A percentile compares a stretch with the other conserved stretches of the same genome.
Evolutionary conservation across 2,329 filamentous ascomycete species (phyloP).

Genomic region (Calonectria fujianensis): DNA sequence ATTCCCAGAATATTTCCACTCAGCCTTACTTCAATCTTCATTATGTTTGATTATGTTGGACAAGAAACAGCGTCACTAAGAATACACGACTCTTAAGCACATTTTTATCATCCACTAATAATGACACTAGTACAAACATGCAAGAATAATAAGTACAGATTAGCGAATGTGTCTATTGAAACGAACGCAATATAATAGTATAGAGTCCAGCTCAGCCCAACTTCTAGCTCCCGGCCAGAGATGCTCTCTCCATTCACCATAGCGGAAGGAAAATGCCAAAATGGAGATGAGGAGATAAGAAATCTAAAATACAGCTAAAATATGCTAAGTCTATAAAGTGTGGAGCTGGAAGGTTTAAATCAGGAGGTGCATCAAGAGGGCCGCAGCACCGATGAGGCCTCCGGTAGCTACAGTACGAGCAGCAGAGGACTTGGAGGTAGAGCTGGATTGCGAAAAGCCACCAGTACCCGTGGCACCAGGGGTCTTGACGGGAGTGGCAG

Average conservation of each 20-base stretch:
- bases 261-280: no score
- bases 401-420: background rate
- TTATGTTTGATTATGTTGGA: background rate
- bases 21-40: background rate
- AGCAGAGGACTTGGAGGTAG: conserved; percentile 13
- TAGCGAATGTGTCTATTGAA: conserved; percentile 26
- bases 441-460: background rate
- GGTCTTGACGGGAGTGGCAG: conserved; percentile 7
- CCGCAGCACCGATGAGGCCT: background rate
- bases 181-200: conserved; percentile 6
- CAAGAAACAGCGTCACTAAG: background rate
- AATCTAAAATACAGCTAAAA: background rate
- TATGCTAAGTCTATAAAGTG: background rate
- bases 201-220: background rate
- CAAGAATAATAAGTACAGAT: background rate
- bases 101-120: background rate
- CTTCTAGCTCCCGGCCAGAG: background rate
- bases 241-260: background rate
- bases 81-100: background rate
- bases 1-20: background rate
- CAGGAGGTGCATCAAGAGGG: background rate
- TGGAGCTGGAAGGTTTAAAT: background rate
- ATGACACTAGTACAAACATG: background rate
- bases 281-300: background rate
- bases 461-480: background rate